Percentiles rank a stretch among this genome's conserved stretches.
phyloP scores from a whole-genome alignment of 164 flowering plant genomes.

The Echeveria elegans region DNA sequence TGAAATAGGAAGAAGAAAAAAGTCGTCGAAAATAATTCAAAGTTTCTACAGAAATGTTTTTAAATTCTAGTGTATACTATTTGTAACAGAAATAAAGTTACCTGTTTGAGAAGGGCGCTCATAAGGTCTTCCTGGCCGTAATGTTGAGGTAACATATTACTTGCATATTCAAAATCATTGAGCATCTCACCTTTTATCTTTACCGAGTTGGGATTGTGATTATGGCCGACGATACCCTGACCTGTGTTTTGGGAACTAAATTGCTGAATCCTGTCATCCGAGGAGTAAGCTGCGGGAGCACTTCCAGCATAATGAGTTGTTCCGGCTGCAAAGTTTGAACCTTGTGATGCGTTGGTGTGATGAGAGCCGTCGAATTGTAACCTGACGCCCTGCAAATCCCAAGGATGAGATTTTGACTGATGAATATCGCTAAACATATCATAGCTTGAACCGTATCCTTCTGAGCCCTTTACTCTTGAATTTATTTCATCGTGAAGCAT shows the following conservation, averaged over 20 bases:
- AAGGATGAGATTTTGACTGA: constrained; percentile 1
- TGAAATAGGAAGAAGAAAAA: too few species aligned
- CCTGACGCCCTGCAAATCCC: constrained; percentile 9
- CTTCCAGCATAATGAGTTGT: constrained; percentile 15
- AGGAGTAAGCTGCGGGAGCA: constrained; percentile 20
- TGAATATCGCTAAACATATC: constrained; percentile 38
- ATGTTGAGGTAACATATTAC: constrained; percentile 21
- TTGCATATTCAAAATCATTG: constrained; percentile 23
- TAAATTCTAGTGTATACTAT: too few species aligned
- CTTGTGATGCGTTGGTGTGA: constrained; percentile 15
- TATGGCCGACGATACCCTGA: constrained; percentile 18
- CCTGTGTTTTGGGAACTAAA: constrained; percentile 19
- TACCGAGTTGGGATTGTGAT: constrained; percentile 16
- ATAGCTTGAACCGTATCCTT: constrained; percentile 36
- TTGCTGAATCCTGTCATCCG: constrained; percentile 19
- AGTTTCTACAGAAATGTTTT: too few species aligned
- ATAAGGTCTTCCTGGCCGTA: constrained; percentile 70
- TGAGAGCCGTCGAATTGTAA: constrained; percentile 3
- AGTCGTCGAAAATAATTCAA: too few species aligned
- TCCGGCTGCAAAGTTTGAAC: constrained; percentile 20
- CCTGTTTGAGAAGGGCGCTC: constrained; percentile 76
- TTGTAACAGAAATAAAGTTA: constrained; percentile 8
- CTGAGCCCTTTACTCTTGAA: constrained; percentile 35
- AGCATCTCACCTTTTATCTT: constrained; percentile 46
- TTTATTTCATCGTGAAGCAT: constrained; percentile 33